Base-by-base conservation (phyloP, 768 basidiomycete species). In the Mycena rosella region DNA sequence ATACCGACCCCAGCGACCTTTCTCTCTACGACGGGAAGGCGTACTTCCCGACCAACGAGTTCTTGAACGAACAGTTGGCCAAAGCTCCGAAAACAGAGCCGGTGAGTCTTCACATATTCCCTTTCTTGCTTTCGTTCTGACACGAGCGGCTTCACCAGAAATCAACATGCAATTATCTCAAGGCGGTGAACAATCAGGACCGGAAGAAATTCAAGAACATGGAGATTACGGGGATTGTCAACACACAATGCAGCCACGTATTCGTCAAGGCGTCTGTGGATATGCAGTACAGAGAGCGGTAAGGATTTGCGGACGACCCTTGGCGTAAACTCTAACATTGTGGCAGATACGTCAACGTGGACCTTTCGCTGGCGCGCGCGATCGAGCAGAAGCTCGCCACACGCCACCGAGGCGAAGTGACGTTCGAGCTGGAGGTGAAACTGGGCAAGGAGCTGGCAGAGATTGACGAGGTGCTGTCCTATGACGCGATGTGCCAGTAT, bases 161-260 rank as follows among this genome's bases (percentile, higher is more conserved):
- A 49, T 68, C 67, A 6, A 68, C 63, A 1, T 78, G 78, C 38
- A 59, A n/a, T 24, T 70, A 74, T 60, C 63, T 78, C 2, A 74
- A 77, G 2, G 77, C 71, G 3, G 59, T 74, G 10, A 75, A 75
- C 27, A 74, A 73, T 18, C 75, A 76, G 45, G 66, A 76, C 40
- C 74, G 71, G 65, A 76, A 77, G 49, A 65, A 65, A 29, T 77
- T 78, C 67, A 74, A 75, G 47, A 76, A 76, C 36, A 73, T 74
- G 71, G 69, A 71, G 27, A 68, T 75, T 0, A 74, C 74, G 0
- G 77, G 77, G 0, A 65, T 77, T 0, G 74, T 78, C 17, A 73
- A 75, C 26, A 52, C 71, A 2, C 75, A 77, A 54, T 79, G 78
- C 48, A 56, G 64, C 20, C 77, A 79, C 40, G 67, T 60, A 20